These are phyloP conservation scores for Didymella pomorum DNA, from an alignment of 2,329 filamentous ascomycete genomes.

Conservation along the genomic window DNA sequence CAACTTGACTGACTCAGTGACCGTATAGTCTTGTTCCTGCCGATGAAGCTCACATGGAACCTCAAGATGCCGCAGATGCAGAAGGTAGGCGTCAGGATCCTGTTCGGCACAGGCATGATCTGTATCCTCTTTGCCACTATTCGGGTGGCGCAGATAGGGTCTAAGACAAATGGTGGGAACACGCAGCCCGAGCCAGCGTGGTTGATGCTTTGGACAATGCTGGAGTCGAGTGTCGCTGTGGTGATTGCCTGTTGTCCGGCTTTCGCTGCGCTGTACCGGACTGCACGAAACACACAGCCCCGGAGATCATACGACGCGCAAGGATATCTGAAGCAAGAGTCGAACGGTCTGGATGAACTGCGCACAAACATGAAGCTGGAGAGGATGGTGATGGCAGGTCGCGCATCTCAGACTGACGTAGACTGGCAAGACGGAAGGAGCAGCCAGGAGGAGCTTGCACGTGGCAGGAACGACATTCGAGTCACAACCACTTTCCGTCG, in stretches of 20 bases:
- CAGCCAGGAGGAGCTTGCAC: background rate
- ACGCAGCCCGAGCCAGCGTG: slow-evolving; percentile 43
- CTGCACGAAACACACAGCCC: background rate
- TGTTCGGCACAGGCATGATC: slow-evolving; percentile 31
- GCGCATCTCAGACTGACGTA: background rate
- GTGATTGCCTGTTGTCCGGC: slow-evolving; percentile 3
- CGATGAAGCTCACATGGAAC: slow-evolving; percentile 49
- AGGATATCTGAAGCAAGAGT: background rate
- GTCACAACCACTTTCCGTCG: background rate
- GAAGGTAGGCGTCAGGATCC: slow-evolving; percentile 43
- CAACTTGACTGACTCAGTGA: background rate
- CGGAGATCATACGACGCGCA: background rate
- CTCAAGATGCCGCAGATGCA: slow-evolving; percentile 42
- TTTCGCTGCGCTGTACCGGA: slow-evolving; percentile 1
- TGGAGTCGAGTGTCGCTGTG: slow-evolving; percentile 47
- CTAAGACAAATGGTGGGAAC: slow-evolving; percentile 26
- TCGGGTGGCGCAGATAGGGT: slow-evolving; percentile 45
- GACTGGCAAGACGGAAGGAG: background rate
- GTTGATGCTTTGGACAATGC: slow-evolving; percentile 47
- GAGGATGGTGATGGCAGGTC: background rate
- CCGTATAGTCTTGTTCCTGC: slow-evolving; percentile 47
- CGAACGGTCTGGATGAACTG: background rate
- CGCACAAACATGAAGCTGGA: background rate
- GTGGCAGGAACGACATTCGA: background rate
- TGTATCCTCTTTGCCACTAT: slow-evolving; percentile 34